A percentile compares a stretch with the other conserved stretches of the same genome.
phyloP scores from a whole-genome alignment of 1,139 yeast genomes.

The Debaryomyces psychrophilus region DNA sequence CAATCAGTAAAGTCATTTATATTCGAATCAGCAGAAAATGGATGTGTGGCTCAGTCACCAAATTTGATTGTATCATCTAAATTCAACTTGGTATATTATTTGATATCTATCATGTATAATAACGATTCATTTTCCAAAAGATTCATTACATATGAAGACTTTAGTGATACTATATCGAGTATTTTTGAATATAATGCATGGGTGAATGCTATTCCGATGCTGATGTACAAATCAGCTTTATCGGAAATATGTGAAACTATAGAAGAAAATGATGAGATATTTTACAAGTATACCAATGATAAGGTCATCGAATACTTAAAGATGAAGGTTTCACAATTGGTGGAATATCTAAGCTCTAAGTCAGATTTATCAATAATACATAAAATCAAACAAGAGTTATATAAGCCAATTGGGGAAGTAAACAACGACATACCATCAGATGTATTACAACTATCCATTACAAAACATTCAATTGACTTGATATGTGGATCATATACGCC shows the following conservation, averaged over 20 bases:
- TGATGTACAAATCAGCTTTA: slow-evolving; percentile 27
- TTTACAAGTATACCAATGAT: slow-evolving; percentile 44
- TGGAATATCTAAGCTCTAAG: slow-evolving; percentile 23
- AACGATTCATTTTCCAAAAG: slow-evolving; percentile 34
- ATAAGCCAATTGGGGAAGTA: slow-evolving; percentile 22
- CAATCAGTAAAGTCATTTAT: slow-evolving; percentile 41
- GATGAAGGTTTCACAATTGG: slow-evolving; percentile 32
- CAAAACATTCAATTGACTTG: slow-evolving; percentile 33
- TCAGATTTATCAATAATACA: slow-evolving; percentile 13
- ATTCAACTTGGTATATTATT: slow-evolving; percentile 45
- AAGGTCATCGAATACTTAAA: slow-evolving; percentile 38
- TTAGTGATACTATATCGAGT: slow-evolving; percentile 42
- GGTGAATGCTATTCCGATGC: slow-evolving; percentile 28
- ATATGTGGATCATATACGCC: slow-evolving; percentile 32
- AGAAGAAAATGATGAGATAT: slow-evolving; percentile 50
- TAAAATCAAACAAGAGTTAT: slow-evolving; percentile 23
- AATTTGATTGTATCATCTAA: slow-evolving; percentile 45
- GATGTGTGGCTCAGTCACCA: slow-evolving; percentile 38
- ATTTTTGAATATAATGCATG: slow-evolving; percentile 27
- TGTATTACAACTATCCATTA: slow-evolving; percentile 28
- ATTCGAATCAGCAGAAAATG: slow-evolving; percentile 30
- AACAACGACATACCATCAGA: slow-evolving; percentile 30
- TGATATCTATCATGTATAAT: slow-evolving; percentile 41
- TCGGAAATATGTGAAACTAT: slow-evolving; percentile 46
- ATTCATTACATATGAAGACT: slow-evolving; percentile 51